Evolutionary conservation across 306 rosid species (phyloP).

Genomic region (Psophocarpus tetragonolobus): DNA sequence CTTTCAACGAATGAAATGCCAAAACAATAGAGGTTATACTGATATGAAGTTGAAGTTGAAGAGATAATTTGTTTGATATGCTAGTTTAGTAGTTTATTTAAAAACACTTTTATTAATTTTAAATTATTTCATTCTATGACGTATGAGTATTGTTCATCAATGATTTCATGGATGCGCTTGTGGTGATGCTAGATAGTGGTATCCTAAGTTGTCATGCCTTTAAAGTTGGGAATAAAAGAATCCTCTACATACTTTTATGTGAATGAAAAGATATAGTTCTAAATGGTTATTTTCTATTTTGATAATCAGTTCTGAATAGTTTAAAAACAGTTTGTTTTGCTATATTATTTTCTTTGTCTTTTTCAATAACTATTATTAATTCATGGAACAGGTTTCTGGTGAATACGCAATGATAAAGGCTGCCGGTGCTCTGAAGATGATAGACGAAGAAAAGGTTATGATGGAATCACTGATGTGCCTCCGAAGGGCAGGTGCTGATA

Average conservation of each 20-base stretch:
- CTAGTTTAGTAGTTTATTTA: neutral
- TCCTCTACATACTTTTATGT: neutral
- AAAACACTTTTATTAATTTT: neutral
- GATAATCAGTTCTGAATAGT: neutral
- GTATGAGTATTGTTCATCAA: neutral
- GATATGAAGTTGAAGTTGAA: neutral
- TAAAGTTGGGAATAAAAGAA: constrained; percentile 13
- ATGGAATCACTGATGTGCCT: constrained; percentile 90
- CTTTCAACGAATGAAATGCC: neutral
- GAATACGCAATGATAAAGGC: constrained; percentile 97
- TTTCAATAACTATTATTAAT: neutral
- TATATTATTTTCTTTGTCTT: neutral
- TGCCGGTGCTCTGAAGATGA: constrained; percentile 82
- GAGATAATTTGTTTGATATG: neutral
- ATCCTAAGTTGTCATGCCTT: neutral
- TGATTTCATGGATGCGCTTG: neutral
- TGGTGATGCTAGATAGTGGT: neutral
- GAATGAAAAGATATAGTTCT: constrained; percentile 14
- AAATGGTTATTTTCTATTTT: too few relatives aligned
- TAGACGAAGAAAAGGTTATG: constrained; percentile 93
- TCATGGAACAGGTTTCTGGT: constrained; percentile 78
- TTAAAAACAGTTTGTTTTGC: neutral
- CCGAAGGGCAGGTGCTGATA: constrained; percentile 93
- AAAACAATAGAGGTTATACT: neutral
- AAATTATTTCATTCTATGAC: neutral